A percentile compares a stretch with the other conserved stretches of the same genome.
Evolutionary conservation across 1,139 yeast species (phyloP).

Genomic region (Maudiozyma humilis): DNA sequence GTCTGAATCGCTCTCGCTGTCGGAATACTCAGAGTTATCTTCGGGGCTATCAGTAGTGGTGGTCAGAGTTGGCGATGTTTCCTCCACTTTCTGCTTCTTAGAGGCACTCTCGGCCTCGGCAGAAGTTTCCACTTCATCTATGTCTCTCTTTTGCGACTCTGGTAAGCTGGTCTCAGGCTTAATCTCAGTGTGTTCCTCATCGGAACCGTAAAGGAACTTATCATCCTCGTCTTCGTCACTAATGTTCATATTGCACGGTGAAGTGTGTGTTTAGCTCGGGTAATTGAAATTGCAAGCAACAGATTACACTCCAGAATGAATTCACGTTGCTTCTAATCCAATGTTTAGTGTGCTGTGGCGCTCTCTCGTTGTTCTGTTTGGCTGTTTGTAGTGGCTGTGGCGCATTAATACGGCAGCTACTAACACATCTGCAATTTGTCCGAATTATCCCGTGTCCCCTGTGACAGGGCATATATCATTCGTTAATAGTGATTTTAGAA

Average conservation of each 20-base stretch:
- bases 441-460: not conserved
- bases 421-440: no score
- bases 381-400: no score
- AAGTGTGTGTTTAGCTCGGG: no score
- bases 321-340: no score
- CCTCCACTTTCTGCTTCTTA: not conserved
- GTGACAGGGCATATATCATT: not conserved
- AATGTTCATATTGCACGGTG: conserved; percentile 20
- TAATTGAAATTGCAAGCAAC: no score
- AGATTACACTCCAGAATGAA: no score
- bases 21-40: conserved; percentile 24
- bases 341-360: no score
- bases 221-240: conserved; percentile 60
- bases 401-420: no score
- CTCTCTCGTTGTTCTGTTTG: no score
- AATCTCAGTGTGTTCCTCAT: conserved; percentile 35
- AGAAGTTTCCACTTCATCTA: conserved; percentile 11
- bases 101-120: not conserved
- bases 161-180: conserved; percentile 7
- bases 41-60: conserved; percentile 9
- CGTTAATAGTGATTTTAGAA: not conserved
- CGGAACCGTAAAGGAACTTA: conserved; percentile 76
- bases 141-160: conserved; percentile 3
- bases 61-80: not conserved
- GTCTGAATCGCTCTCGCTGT: conserved; percentile 33